These are phyloP conservation scores for Aleurites moluccanus DNA, from an alignment of 441 rosid genomes.

Conservation along the genomic window DNA sequence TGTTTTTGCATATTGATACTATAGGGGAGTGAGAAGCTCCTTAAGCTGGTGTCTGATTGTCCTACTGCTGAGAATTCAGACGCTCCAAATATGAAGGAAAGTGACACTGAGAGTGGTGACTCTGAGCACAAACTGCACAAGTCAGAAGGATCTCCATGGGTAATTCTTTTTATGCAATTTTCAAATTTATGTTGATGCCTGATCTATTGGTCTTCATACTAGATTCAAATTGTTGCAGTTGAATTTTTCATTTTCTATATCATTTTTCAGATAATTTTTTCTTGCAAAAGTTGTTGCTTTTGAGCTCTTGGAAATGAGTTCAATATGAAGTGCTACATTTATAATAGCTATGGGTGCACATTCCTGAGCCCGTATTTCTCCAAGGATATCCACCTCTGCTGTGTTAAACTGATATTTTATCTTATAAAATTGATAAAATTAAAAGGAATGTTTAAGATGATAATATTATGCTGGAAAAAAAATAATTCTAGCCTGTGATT, in stretches of 20 bases:
- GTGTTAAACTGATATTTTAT: not conserved
- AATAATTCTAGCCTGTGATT: not conserved
- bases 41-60: conserved; percentile 61
- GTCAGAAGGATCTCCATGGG: conserved; percentile 46
- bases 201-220: not conserved
- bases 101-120: conserved; percentile 28
- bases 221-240: not conserved
- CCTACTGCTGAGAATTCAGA: conserved; percentile 35
- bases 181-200: not conserved
- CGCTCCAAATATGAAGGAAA: conserved; percentile 23
- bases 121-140: conserved; percentile 22
- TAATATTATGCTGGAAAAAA: not conserved
- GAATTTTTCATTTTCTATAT: not conserved
- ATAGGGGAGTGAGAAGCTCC: conserved; percentile 93
- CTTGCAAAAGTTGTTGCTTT: not conserved
- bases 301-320: not conserved
- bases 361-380: no score
- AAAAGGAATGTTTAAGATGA: not conserved
- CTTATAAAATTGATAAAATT: no score
- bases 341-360: no score
- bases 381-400: not conserved
- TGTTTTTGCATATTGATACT: conserved; percentile 16
- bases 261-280: not conserved
- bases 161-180: conserved; percentile 29
- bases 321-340: not conserved